Evolutionary conservation across 2,329 filamentous ascomycete species (phyloP).

Genomic region (Aspergillus awamori): DNA sequence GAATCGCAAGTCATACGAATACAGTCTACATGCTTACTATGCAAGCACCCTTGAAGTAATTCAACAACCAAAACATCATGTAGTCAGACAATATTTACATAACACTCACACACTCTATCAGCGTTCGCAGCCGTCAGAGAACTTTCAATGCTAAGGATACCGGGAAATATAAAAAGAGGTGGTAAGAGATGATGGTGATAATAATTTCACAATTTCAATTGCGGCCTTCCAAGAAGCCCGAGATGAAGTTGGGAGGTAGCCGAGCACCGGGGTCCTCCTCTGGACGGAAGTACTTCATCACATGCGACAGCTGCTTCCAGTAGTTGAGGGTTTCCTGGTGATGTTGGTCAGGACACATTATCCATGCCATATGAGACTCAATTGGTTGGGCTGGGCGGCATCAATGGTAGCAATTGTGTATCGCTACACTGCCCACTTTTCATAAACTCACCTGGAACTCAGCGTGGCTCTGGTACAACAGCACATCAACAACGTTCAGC

Average conservation of each 20-base stretch:
- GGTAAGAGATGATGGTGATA: constrained; percentile 21
- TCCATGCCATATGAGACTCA: background rate
- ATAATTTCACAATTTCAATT: constrained; percentile 34
- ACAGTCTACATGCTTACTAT: constrained; percentile 3
- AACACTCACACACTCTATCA: constrained; percentile 31
- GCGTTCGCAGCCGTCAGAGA: constrained; percentile 18
- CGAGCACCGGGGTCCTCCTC: constrained; percentile 77
- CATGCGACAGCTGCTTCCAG: constrained; percentile 95
- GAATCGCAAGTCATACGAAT: background rate
- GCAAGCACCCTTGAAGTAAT: constrained; percentile 5
- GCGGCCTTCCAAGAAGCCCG: constrained; percentile 89
- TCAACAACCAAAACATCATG: constrained; percentile 18
- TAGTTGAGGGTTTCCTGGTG: constrained; percentile 93
- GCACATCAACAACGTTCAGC: constrained; percentile 81
- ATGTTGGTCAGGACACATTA: constrained; percentile 4
- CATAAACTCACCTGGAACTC: constrained; percentile 80
- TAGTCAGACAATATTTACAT: constrained; percentile 44
- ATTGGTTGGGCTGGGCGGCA: background rate
- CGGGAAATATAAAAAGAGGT: constrained; percentile 17
- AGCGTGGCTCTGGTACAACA: constrained; percentile 86
- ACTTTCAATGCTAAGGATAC: constrained; percentile 26
- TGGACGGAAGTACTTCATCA: constrained; percentile 94
- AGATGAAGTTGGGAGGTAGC: constrained; percentile 88
- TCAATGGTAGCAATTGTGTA: background rate
- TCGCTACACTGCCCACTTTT: background rate